Conservation (phyloP, 2,329 filamentous ascomycete genomes). For the Periglandula ipomoeae region DNA sequence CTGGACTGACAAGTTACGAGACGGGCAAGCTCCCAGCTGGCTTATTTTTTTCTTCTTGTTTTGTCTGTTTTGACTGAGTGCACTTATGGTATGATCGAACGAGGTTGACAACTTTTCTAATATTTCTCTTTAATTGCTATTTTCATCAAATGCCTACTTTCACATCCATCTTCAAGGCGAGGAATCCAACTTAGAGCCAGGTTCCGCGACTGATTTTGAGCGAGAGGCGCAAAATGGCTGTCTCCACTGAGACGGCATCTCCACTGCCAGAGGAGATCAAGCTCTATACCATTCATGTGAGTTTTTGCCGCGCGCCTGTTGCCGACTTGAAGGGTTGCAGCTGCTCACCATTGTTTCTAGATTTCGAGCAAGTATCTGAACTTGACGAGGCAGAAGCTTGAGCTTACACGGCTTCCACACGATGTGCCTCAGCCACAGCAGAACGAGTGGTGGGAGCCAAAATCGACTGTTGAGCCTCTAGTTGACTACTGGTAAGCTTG, state of each 20-base stretch:
- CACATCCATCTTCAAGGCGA: neutral
- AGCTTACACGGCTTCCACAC: slow-evolving; percentile 55
- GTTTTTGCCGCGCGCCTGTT: too few species aligned
- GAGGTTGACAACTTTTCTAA: neutral
- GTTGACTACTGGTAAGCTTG: slow-evolving; percentile 52
- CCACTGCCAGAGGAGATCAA: slow-evolving; percentile 33
- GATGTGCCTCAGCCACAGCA: slow-evolving; percentile 40
- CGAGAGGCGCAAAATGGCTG: neutral
- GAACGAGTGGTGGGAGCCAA: slow-evolving; percentile 49
- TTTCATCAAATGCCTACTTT: neutral
- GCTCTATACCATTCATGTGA: slow-evolving; percentile 49
- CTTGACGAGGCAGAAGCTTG: slow-evolving; percentile 57
- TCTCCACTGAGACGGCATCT: slow-evolving; percentile 12
- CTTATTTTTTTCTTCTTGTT: neutral
- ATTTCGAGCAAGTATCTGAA: slow-evolving; percentile 59
- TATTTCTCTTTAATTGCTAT: neutral
- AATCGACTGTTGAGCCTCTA: slow-evolving; percentile 52
- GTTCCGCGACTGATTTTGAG: neutral
- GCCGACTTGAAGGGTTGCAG: too few species aligned
- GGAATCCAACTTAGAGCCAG: neutral
- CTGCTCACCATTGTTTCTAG: slow-evolving; percentile 24
- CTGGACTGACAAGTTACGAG: neutral
- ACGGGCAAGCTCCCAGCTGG: neutral
- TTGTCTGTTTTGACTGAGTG: neutral
- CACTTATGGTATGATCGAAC: neutral